phyloP scores from a whole-genome alignment of 2,329 filamentous ascomycete genomes.

The Fusarium hainanense region DNA sequence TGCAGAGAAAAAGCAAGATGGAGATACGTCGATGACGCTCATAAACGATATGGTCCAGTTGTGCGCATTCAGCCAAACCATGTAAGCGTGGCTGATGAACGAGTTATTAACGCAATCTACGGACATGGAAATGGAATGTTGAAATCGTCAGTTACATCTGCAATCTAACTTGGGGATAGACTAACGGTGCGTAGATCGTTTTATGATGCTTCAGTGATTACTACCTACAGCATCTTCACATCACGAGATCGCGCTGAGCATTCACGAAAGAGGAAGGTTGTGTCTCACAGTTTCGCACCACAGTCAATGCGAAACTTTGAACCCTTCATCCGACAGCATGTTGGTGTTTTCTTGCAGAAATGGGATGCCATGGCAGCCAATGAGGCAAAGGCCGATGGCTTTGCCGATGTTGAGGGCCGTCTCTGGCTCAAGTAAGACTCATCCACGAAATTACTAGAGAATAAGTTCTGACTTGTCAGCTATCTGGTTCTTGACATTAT shows the following conservation, averaged over 20 bases:
- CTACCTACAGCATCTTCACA: slow-evolving; percentile 2
- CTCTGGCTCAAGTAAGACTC: slow-evolving; percentile 2
- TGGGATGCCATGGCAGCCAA: background rate
- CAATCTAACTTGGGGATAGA: too few relatives aligned
- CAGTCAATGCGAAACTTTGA: background rate
- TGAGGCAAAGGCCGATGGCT: background rate
- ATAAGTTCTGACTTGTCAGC: background rate
- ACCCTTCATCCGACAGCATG: background rate
- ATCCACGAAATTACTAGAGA: rapidly evolving
- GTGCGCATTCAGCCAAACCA: slow-evolving; percentile 13
- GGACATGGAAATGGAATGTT: slow-evolving; percentile 5
- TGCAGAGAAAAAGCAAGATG: background rate
- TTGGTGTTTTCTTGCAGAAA: background rate
- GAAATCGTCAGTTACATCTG: background rate
- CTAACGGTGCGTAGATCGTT: background rate
- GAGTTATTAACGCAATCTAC: background rate
- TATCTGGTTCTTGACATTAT: slow-evolving; percentile 11
- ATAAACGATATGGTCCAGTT: background rate
- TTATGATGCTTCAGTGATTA: slow-evolving; percentile 4
- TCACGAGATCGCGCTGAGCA: slow-evolving; percentile 5
- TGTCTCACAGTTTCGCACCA: slow-evolving; percentile 3
- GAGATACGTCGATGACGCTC: background rate
- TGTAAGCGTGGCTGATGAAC: background rate
- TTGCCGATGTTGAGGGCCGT: background rate
- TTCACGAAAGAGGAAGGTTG: slow-evolving; percentile 2